Evolutionary conservation across 164 flowering plant species (phyloP).

Genomic region (Berberis vulgaris): DNA sequence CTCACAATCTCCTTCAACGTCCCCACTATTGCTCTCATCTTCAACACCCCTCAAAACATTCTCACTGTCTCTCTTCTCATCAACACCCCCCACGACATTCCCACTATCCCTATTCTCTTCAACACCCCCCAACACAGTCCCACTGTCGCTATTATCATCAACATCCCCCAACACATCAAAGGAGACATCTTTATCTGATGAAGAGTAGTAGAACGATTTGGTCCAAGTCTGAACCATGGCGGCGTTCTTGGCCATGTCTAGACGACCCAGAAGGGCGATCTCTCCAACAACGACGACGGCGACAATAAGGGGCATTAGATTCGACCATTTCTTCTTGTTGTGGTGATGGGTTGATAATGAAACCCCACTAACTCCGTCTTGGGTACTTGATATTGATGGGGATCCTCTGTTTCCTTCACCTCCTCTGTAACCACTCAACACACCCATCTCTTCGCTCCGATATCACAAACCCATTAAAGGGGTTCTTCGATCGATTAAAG

Average conservation of each 20-base stretch:
- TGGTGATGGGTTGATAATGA: neutral
- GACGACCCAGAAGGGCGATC: conserved; percentile 61
- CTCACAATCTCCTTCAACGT: conserved; percentile 34
- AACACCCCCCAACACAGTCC: neutral
- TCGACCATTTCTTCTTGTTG: conserved; percentile 47
- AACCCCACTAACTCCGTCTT: conserved; percentile 9
- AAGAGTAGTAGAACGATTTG: conserved; percentile 32
- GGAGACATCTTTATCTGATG: conserved; percentile 3
- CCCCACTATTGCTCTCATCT: conserved; percentile 2
- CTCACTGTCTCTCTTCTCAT: neutral
- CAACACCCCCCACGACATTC: conserved; percentile 4
- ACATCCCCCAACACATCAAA: conserved; percentile 1
- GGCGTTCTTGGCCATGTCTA: conserved; percentile 70
- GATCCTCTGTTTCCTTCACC: conserved; percentile 3
- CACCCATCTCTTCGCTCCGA: conserved; percentile 19
- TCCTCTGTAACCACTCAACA: conserved; percentile 18
- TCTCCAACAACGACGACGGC: conserved; percentile 62
- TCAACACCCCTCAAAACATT: neutral
- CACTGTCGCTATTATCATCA: neutral
- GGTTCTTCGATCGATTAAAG: neutral
- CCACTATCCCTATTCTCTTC: neutral
- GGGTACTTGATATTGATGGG: conserved; percentile 6
- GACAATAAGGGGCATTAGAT: conserved; percentile 50
- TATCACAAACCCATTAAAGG: neutral
- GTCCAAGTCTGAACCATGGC: conserved; percentile 58